Evolutionary conservation across 2,329 filamentous ascomycete species (phyloP).

Genomic region (Apiospora malaysiana): DNA sequence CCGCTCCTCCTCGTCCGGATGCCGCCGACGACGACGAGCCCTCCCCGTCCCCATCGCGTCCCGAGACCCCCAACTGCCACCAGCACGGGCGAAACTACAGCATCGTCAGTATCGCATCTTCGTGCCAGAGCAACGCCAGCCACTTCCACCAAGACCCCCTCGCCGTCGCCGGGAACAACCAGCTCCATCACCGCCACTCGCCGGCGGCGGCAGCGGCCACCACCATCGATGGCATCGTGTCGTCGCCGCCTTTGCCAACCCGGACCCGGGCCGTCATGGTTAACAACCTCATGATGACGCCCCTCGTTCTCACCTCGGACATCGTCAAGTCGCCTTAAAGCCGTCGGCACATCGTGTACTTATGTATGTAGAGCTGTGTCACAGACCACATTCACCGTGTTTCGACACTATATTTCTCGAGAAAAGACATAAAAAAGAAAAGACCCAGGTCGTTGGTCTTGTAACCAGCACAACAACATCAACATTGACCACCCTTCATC

Average conservation of each 20-base stretch:
- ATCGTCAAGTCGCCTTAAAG: constrained; percentile 10
- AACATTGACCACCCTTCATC: neutral
- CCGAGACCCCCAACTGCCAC: neutral
- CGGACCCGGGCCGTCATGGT: neutral
- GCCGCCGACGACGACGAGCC: neutral
- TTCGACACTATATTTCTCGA: neutral
- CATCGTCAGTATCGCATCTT: neutral
- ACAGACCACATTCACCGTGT: neutral
- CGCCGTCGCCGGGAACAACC: neutral
- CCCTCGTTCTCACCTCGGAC: neutral
- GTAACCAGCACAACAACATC: neutral
- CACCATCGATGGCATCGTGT: neutral
- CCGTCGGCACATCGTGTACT: too few relatives aligned
- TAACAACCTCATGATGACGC: neutral
- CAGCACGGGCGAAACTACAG: neutral
- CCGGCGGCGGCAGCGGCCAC: neutral
- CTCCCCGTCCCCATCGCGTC: neutral
- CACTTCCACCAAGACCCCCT: constrained; percentile 8
- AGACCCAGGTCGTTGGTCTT: neutral
- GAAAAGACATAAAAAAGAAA: neutral
- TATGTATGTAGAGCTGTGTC: neutral
- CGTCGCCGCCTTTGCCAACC: neutral
- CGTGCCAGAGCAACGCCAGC: neutral
- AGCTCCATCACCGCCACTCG: neutral
- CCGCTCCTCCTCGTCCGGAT: neutral